phyloP scores from a whole-genome alignment of 2,329 filamentous ascomycete species.

The Aspergillus sp. region DNA sequence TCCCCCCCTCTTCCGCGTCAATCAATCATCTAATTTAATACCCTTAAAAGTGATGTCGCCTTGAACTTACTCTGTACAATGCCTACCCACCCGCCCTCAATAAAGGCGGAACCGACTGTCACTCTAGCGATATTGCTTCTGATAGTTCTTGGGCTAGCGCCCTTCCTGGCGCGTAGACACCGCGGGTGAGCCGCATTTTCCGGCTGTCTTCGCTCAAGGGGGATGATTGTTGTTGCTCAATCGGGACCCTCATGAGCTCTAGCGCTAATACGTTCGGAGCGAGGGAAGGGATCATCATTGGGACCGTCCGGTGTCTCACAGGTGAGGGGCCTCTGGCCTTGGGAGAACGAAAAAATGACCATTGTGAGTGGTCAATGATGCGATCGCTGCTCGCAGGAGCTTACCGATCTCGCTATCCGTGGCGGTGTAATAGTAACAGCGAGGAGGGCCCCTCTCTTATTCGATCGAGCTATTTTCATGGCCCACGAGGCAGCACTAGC shows the following conservation, averaged over 20 bases:
- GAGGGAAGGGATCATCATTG: constrained; percentile 9
- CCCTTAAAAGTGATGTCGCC: not conserved
- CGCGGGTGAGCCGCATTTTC: constrained; percentile 10
- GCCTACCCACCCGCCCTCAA: not conserved
- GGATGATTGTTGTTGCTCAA: constrained; percentile 4
- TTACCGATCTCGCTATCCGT: constrained; percentile 7
- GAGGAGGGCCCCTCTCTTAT: not conserved
- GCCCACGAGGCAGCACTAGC: constrained; percentile 3
- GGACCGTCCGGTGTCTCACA: constrained; percentile 20
- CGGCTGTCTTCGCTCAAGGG: not conserved
- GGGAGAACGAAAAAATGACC: constrained; percentile 10
- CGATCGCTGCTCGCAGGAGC: constrained; percentile 7
- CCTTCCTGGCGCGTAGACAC: constrained; percentile 2
- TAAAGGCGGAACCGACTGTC: not conserved
- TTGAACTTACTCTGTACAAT: too few relatives aligned
- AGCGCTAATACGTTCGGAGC: not conserved
- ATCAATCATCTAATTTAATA: not conserved
- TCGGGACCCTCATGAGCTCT: constrained; percentile 8
- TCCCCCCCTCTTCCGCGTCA: not conserved
- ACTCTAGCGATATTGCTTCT: not conserved
- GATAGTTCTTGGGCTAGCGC: constrained; percentile 4
- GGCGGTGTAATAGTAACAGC: constrained; percentile 11
- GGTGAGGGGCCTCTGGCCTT: constrained; percentile 17
- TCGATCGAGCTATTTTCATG: constrained; percentile 4
- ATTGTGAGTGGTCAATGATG: constrained; percentile 11